Base-by-base conservation (phyloP, 495 filamentous ascomycete genomes). In the Neurospora terricola region DNA sequence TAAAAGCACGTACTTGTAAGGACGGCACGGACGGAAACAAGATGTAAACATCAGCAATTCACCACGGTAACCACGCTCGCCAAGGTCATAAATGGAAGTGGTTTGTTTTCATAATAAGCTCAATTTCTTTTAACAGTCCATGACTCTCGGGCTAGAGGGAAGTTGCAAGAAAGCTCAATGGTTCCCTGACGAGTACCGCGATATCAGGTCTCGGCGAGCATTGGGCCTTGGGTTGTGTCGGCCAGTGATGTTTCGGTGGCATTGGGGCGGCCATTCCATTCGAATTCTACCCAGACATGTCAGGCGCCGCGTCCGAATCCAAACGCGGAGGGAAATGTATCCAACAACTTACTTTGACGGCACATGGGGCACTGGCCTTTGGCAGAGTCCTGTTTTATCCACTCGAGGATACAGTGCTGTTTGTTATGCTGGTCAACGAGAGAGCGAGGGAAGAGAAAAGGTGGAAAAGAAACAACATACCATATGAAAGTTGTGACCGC, bases 331-430 rank as follows among this genome's bases (percentile, higher is more conserved):
- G 69, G 5, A 68, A 36, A 27, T 40, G 62, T 23, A 45, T 36
- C 66, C 72, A 40, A 71, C 70, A 42, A 77, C 91, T 82, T 87
- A 96, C 93, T 94, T 81, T 98, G 96, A 70, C 96, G 88, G 78
- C 96, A 99, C 96, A 99, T 98, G 18, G 96, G 96, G 81, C 96
- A 99, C 66, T 97, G 89, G 18, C 94, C 96, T 78, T 96, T 95
- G 10, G 94, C 93, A 18, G 92, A 90, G 71, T 98, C 96, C 78
- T 97, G 94, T 76, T 96, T 90, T 73, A 99, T 93, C 96, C 96
- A 99, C 66, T 94, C 93, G 80, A 92, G 87, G 72, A 98, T 93
- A 78, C 96, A 99, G 82, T 99, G 96, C 94, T 97, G 69, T 45
- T 6, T 97, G 69, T 45, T 6, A 14, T 30, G 36, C 30, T 70